Conservation (phyloP, 768 basidiomycete species). For the Hysterangium stoloniferum region DNA sequence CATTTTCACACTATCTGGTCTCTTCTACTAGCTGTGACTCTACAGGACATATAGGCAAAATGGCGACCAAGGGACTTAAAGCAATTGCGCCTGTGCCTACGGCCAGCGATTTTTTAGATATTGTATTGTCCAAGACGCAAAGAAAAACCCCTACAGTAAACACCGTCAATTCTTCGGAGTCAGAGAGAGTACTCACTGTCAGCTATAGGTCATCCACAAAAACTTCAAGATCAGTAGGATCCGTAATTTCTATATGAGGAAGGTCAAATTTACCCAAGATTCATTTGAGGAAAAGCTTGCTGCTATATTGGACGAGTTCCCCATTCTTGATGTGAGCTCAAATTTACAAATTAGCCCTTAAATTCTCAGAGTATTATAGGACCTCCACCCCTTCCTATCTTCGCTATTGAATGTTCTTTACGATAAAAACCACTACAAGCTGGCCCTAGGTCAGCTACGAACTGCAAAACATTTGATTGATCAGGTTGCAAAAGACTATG, state of each 20-base stretch:
- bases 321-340: constrained; percentile 83
- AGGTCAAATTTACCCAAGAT: constrained; percentile 98
- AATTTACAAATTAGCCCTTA: background rate
- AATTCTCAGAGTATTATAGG: constrained; percentile 30
- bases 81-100: constrained; percentile 98
- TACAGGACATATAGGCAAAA: no score
- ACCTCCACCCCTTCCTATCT: constrained; percentile 92
- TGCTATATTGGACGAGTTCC: constrained; percentile 92
- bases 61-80: constrained; percentile 89
- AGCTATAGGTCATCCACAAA: constrained; percentile 85
- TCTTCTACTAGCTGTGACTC: background rate
- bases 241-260: constrained; percentile 97
- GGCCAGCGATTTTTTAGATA: constrained; percentile 89
- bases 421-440: constrained; percentile 99
- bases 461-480: constrained; percentile 95
- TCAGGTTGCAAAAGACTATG: constrained; percentile 95
- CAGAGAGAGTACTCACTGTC: background rate
- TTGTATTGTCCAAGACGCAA: constrained; percentile 89
- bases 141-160: constrained; percentile 92
- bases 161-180: background rate
- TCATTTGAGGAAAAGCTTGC: constrained; percentile 93
- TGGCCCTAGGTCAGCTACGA: constrained; percentile 93
- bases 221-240: constrained; percentile 99
- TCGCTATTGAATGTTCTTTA: constrained; percentile 97
- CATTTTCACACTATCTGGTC: background rate